Evolutionary conservation across 148 eudicot genomes (phyloP).

Genomic region (Heliosperma pusillum): DNA sequence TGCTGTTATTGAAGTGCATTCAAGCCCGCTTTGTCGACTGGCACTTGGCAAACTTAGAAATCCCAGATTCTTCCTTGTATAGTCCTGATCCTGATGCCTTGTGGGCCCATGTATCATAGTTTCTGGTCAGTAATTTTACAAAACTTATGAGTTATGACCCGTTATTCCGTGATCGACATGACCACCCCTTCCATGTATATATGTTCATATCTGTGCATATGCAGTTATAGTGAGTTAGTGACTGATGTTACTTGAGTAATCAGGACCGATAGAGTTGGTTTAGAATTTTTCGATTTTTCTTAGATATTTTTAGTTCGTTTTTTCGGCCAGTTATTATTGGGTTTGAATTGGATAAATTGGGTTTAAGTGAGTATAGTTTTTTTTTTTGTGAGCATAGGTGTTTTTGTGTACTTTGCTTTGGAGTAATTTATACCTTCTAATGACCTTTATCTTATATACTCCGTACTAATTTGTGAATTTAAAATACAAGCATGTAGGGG

Average conservation of each 20-base stretch:
- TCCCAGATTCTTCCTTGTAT: slow-evolving; percentile 61
- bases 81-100: slow-evolving; percentile 69
- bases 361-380: no score
- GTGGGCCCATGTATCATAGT: slow-evolving; percentile 57
- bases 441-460: no score
- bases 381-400: no score
- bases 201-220: slow-evolving; percentile 7
- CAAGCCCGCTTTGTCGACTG: slow-evolving; percentile 83
- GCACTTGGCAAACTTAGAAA: slow-evolving; percentile 82
- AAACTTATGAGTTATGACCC: not conserved
- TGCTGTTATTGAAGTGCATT: slow-evolving; percentile 55
- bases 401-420: no score
- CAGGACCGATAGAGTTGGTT: not conserved
- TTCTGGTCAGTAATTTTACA: not conserved
- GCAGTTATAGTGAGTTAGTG: slow-evolving; percentile 5
- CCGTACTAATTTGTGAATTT: no score
- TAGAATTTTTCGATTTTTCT: not conserved
- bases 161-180: not conserved
- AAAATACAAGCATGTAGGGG: no score
- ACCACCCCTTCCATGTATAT: slow-evolving; percentile 13
- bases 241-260: not conserved
- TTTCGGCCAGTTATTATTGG: no score
- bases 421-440: no score
- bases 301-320: not conserved
- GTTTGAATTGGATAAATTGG: no score